Base-by-base conservation (phyloP, 2,329 filamentous ascomycete species). In the Neurospora sp. region DNA sequence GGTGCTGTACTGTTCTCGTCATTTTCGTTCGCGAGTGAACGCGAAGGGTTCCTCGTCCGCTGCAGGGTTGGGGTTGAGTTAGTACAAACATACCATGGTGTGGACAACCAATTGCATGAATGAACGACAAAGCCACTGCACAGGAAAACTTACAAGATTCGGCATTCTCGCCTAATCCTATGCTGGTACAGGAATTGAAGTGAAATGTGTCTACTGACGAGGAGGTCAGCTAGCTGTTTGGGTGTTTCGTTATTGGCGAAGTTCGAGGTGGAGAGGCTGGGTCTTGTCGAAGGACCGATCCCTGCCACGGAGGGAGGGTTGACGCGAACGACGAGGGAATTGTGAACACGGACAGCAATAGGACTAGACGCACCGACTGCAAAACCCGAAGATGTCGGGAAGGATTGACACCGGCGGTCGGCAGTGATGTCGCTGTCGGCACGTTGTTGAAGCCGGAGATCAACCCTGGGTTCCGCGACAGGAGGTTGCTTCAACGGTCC, bases 21-120 rank as follows among this genome's bases (percentile, higher is more conserved):
- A 79, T 97, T 97, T 85, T 97, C 94, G 81, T 96, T 96, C 74
- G 91, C 91, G 77, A 91, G 87, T 80, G 89, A 87, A 82, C 93
- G 91, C 91, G 88, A 77, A 33, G 28, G 28, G 89, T 85, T 79
- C 87, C 84, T 81, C 92, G 91, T 84, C 86, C 74, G 72, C 87
- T 91, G 84, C 84, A 80, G 77, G 72, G 73, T 73, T 73, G 72
- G 68, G 76, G 52, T 62, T 62, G 52, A 17, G 28, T 62, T 36
- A 62, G 52, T 33, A 33, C 52, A 33, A 62, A n/a, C 13, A 62
- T 58, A 33, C 13, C 28, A 36, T 15, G 52, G 13, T 36, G 52
- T 62, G 52, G 52, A 62, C 52, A 36, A 17, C 23, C 52, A 62
- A 62, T 36, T 36, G 28, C 52, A 62, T 36, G 23, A 36, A 33